Evolutionary conservation across 495 filamentous ascomycete species (phyloP).

Genomic region (Platismatia glauca): DNA sequence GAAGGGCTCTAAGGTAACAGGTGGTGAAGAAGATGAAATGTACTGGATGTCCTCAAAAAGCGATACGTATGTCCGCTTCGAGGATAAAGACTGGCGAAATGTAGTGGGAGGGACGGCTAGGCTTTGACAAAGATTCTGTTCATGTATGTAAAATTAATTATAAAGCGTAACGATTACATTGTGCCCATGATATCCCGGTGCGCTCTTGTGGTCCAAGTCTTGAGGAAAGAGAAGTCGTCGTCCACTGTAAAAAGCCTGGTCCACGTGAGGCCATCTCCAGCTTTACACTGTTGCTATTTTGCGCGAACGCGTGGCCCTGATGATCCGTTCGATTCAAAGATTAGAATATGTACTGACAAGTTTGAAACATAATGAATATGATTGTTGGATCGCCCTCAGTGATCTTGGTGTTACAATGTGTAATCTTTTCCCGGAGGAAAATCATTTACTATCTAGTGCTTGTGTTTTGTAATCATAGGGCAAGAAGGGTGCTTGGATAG

Average conservation of each 20-base stretch:
- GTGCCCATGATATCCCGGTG: not conserved
- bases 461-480: conserved; percentile 67
- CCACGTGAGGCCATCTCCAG: not conserved
- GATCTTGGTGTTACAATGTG: conserved; percentile 70
- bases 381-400: conserved; percentile 50
- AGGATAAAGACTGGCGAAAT: conserved; percentile 47
- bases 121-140: not conserved
- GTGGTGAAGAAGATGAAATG: conserved; percentile 40
- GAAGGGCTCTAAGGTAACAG: conserved; percentile 40
- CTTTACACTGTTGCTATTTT: not conserved
- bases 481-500: conserved; percentile 6
- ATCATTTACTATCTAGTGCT: conserved; percentile 84
- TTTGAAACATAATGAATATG: not conserved
- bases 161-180: not conserved
- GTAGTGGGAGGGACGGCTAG: conserved; percentile 33
- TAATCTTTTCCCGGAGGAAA: conserved; percentile 54
- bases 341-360: not conserved
- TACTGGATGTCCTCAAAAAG: conserved; percentile 48
- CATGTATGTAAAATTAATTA: no score
- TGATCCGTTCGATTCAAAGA: not conserved
- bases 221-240: not conserved
- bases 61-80: conserved; percentile 50
- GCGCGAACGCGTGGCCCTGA: not conserved
- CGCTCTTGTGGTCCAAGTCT: not conserved
- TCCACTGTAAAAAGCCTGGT: not conserved